Percentiles rank a stretch among this genome's conserved stretches.
phyloP scores from a whole-genome alignment of 352 stramenopile species.

The Blastocystis sp. region DNA sequence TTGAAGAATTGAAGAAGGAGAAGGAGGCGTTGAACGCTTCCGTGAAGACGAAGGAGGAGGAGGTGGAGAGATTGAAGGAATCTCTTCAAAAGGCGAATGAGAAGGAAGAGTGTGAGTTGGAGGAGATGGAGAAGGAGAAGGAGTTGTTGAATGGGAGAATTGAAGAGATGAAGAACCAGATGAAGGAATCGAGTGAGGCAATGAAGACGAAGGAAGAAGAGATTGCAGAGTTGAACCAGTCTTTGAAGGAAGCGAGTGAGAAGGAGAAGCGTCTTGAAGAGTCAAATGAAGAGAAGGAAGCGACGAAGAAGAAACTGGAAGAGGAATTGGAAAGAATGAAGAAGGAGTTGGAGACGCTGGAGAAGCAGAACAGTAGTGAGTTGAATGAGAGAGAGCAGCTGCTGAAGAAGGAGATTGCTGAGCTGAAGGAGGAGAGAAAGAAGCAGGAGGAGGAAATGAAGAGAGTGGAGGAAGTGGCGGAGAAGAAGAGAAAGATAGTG shows the following conservation, averaged over 20 bases:
- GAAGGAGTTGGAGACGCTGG: not conserved
- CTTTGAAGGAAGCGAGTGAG: too few relatives aligned
- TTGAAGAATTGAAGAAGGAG: too few relatives aligned
- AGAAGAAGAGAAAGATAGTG: not conserved
- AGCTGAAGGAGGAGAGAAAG: slow-evolving; percentile 21
- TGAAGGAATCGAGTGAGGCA: not conserved
- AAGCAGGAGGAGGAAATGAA: not conserved
- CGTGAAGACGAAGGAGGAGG: slow-evolving; percentile 1
- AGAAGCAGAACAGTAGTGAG: too few relatives aligned
- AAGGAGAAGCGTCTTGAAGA: too few relatives aligned
- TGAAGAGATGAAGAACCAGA: not conserved
- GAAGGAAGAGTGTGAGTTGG: not conserved
- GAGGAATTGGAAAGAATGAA: not conserved
- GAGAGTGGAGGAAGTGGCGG: not conserved
- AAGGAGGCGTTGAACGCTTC: not conserved
- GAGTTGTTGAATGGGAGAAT: not conserved
- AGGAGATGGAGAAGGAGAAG: not conserved
- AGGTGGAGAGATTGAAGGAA: not conserved
- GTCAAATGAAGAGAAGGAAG: too few relatives aligned
- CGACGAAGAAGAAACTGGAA: not conserved
- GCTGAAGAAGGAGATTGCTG: not conserved
- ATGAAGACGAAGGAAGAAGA: not conserved
- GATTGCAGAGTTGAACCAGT: not conserved
- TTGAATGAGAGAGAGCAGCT: not conserved
- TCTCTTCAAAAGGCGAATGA: not conserved